These are phyloP conservation scores for Tillandsia leiboldiana DNA, from an alignment of 176 grass and related monocot genomes.

Conservation along the genomic window DNA sequence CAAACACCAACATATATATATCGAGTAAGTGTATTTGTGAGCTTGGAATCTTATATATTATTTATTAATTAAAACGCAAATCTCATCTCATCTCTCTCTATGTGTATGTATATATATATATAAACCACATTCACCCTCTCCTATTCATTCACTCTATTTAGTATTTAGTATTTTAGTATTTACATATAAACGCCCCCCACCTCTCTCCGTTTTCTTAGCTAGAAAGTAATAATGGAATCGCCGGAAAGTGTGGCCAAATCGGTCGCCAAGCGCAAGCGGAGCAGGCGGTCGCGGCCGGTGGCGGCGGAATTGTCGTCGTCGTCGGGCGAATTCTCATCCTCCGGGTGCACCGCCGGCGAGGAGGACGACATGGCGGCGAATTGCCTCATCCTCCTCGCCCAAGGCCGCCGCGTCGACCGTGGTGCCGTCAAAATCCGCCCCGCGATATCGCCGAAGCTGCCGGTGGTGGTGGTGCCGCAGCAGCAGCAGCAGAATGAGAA, in stretches of 20 bases:
- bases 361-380: conserved; percentile 28
- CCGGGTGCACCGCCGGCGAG: conserved; percentile 4
- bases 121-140: neutral
- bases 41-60: no score
- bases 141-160: neutral
- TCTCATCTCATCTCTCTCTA: neutral
- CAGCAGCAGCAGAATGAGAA: neutral
- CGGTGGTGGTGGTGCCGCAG: no score
- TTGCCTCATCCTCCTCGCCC: conserved; percentile 22
- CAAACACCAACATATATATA: no score
- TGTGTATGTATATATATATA: neutral
- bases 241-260: no score
- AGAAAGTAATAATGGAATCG: neutral
- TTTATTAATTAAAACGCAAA: no score
- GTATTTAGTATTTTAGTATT: neutral
- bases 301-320: neutral
- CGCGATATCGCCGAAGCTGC: neutral
- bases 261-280: conserved; percentile 13
- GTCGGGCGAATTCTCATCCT: conserved; percentile 3
- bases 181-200: neutral
- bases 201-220: neutral
- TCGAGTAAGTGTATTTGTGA: no score
- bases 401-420: neutral
- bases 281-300: conserved; percentile 1
- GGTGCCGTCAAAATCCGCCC: no score